Evolutionary conservation across 2,329 filamentous ascomycete species (phyloP), one percentile per base, ranked within the genome.

Genomic region (Penicillium palitans): DNA sequence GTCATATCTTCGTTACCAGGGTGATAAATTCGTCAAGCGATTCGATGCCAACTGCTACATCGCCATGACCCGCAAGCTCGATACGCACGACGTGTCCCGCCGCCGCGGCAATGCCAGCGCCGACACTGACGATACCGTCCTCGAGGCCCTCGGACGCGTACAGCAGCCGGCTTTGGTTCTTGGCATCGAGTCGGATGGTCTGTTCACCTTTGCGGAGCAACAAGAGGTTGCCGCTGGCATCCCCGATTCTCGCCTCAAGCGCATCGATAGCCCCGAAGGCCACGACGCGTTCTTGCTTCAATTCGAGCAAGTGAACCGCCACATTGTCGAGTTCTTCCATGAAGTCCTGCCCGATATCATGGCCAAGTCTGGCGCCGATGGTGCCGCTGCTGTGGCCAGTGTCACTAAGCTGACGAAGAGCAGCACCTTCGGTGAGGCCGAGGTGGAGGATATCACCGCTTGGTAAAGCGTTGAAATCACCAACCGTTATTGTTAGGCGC

Each of bases 11-110:
- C 90, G 95, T 21, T 99, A 99, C 76, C 95, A 99, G 77, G 93
- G 92, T 56, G 85, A 89, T 68, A 99, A 99, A 76, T 99, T 99
- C 69, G 95, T 98, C 68, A 92, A 90, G 75, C 90, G 95, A 10
- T 99, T 98, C 74, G 95, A 99, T 76, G 91, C 92, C 69, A 99
- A 99, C 75, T 99, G 95, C 79, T 99, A 99, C 79, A 98, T 99
- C 67, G 93, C 95, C 66, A 97, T 99, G 76, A 98, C 95, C 5
- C 89, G 95, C 69, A 99, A 99, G 77, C 85, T 99, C 17, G 95
- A 99, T 73, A 98, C 95, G 0, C 95, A 99, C 75, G 95, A 99
- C 73, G 87, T 99, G 27, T 96, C 92, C 15, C 86, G 93, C 27
- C 85, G 88, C 71, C 88, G 93, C 6, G 79, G 78, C 19, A 68